Evolutionary conservation across 2,329 filamentous ascomycete species (phyloP).

Genomic region (Phyllosticta citribraziliensis): DNA sequence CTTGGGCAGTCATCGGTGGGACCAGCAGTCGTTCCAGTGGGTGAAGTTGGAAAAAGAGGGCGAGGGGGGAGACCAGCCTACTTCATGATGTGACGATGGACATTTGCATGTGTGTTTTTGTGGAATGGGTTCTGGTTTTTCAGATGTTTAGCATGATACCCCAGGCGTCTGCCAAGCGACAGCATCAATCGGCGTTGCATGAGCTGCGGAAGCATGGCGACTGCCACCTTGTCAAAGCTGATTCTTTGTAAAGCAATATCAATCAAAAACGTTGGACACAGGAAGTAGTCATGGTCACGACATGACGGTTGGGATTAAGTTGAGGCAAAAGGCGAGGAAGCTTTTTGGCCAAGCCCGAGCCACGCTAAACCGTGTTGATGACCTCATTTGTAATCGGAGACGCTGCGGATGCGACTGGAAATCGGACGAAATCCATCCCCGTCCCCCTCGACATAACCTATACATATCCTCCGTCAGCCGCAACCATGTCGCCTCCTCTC

Average conservation of each 20-base stretch:
- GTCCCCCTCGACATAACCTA: not conserved
- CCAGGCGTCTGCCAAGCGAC: not conserved
- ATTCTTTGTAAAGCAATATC: not conserved
- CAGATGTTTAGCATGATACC: slow-evolving; percentile 9
- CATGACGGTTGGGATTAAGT: too few relatives aligned
- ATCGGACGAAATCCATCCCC: not conserved
- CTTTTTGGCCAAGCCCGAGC: not conserved
- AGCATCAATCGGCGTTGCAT: not conserved
- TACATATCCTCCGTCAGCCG: not conserved
- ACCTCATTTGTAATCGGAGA: not conserved
- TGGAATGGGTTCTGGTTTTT: not conserved
- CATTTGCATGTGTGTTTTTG: not conserved
- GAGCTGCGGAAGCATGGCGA: not conserved
- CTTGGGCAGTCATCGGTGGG: slow-evolving; percentile 48
- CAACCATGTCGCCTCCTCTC: not conserved
- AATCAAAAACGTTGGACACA: not conserved
- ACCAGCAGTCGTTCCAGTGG: slow-evolving; percentile 50
- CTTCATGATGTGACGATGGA: not conserved
- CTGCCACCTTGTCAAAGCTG: not conserved
- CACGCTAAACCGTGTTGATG: not conserved
- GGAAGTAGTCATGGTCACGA: too few relatives aligned
- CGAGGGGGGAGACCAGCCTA: not conserved
- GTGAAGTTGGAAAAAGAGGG: slow-evolving; percentile 28
- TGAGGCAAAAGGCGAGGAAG: too few relatives aligned
- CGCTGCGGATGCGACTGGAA: not conserved